Conservation (phyloP, 202 grass and related monocot genomes). For the Zoysia matrella region DNA sequence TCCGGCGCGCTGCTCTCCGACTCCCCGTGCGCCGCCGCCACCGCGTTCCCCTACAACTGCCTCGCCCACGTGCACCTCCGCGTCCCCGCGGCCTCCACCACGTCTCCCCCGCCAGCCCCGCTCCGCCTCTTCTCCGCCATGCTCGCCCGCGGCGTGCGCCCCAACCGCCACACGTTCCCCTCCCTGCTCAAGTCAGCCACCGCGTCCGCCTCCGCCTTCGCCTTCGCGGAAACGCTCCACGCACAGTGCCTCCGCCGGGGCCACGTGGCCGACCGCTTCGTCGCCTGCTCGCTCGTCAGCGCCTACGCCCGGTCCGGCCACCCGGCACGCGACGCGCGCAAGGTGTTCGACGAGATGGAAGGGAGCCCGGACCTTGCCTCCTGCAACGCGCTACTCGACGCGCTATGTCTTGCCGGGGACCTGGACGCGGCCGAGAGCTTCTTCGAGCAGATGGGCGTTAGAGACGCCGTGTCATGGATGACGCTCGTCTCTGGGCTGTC, state of each 20-base stretch:
- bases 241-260: slow-evolving; percentile 63
- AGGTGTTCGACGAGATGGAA: slow-evolving; percentile 73
- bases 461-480: slow-evolving; percentile 66
- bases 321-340: slow-evolving; percentile 40
- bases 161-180: slow-evolving; percentile 75
- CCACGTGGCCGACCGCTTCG: slow-evolving; percentile 53
- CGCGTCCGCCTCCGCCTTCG: background rate
- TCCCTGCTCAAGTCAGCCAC: slow-evolving; percentile 59
- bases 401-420: slow-evolving; percentile 37
- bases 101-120: slow-evolving; percentile 21
- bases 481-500: slow-evolving; percentile 63
- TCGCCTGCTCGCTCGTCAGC: slow-evolving; percentile 67
- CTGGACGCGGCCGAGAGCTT: slow-evolving; percentile 33
- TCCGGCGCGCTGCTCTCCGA: slow-evolving; percentile 62
- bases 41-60: slow-evolving; percentile 71
- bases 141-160: slow-evolving; percentile 49
- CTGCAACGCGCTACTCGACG: slow-evolving; percentile 73
- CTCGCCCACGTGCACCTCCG: slow-evolving; percentile 65
- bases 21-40: background rate
- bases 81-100: background rate
- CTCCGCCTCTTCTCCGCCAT: slow-evolving; percentile 67
- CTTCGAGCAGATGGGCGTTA: slow-evolving; percentile 50
- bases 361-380: slow-evolving; percentile 54
- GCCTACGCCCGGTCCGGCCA: slow-evolving; percentile 43
- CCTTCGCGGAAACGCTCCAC: slow-evolving; percentile 48